A percentile compares a stretch with the other conserved stretches of the same genome.
Conservation (phyloP, 441 rosid genomes). For the Euphorbia schlechtendalii region DNA sequence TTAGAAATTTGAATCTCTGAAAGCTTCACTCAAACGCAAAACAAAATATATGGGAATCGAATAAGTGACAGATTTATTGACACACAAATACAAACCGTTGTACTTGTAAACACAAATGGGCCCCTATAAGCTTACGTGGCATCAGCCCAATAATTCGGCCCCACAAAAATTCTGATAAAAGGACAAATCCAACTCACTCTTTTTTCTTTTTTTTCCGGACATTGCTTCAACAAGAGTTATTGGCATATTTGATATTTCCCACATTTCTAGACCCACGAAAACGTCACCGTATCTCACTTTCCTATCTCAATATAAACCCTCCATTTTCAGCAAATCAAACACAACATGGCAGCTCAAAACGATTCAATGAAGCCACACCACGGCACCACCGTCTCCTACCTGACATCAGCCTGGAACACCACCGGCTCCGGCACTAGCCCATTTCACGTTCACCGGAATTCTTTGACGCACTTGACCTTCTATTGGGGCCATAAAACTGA, state of each 20-base stretch:
- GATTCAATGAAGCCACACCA: conserved; percentile 7
- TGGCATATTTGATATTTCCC: conserved; percentile 20
- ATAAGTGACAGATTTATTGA: background rate
- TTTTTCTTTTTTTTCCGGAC: background rate
- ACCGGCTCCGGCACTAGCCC: conserved; percentile 5
- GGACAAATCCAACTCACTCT: background rate
- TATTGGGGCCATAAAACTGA: conserved; percentile 58
- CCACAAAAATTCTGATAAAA: background rate
- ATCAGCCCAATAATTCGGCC: conserved; percentile 3
- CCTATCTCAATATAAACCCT: background rate
- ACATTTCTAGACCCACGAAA: too few species aligned
- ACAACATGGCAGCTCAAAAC: conserved; percentile 4
- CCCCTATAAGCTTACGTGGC: conserved; percentile 10
- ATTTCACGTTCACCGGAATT: conserved; percentile 22
- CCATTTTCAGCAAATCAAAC: background rate
- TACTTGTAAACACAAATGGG: background rate
- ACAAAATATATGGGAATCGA: background rate
- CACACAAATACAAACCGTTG: background rate
- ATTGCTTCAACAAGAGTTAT: conserved; percentile 30
- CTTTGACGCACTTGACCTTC: conserved; percentile 36
- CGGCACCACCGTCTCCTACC: background rate
- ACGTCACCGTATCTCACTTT: background rate
- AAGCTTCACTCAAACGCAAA: background rate
- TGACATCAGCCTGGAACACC: conserved; percentile 31
- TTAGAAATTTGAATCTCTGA: background rate